These are phyloP conservation scores for Aspergillus versicolor DNA, from an alignment of 2,329 filamentous ascomycete species.

Conservation along the genomic window DNA sequence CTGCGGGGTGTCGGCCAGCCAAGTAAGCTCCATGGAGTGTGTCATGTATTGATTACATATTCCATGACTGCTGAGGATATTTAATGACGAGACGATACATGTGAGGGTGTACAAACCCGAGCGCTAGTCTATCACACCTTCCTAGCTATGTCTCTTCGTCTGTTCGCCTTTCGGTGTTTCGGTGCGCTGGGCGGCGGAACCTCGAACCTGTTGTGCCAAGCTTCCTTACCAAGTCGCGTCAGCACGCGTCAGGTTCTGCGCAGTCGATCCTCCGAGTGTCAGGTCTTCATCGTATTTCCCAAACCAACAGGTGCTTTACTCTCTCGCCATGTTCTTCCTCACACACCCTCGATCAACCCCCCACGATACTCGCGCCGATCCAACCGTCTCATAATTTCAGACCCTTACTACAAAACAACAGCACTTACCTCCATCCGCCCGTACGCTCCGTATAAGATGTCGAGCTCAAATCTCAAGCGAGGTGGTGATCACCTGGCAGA, in stretches of 20 bases:
- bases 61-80: neutral
- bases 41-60: neutral
- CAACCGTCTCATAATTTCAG: neutral
- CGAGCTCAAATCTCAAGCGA: conserved; percentile 58
- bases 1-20: conserved; percentile 35
- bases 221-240: neutral
- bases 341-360: neutral
- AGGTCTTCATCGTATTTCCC: neutral
- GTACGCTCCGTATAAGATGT: conserved; percentile 21
- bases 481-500: conserved; percentile 55
- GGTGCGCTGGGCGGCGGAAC: too few species aligned
- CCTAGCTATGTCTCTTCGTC: too few species aligned
- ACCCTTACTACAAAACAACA: neutral
- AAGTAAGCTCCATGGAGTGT: conserved; percentile 33
- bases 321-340: neutral
- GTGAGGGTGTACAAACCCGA: neutral
- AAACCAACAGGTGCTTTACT: neutral
- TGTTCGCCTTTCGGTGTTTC: too few species aligned
- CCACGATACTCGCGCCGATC: neutral
- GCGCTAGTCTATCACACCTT: neutral
- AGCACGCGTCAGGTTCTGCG: neutral
- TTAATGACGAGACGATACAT: neutral
- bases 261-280: neutral
- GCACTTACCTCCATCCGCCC: neutral
- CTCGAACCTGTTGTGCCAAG: neutral